Evolutionary conservation across 441 rosid genomes (phyloP).

Genomic region (Dalechampia spathulata): DNA sequence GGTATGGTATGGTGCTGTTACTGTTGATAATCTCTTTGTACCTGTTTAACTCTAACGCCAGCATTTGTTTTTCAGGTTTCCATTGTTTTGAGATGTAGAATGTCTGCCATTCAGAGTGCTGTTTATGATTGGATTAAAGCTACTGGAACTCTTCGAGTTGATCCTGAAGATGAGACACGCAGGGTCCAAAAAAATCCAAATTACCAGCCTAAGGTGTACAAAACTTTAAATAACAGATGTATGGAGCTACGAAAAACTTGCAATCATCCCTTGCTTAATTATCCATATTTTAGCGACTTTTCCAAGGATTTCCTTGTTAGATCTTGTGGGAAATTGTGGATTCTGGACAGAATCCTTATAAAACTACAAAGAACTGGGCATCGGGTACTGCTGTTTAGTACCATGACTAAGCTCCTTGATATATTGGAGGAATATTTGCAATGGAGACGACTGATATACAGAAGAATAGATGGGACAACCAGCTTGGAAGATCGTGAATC

Average conservation of each 20-base stretch:
- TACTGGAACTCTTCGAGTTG: constrained; percentile 93
- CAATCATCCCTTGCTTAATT: constrained; percentile 97
- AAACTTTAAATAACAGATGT: constrained; percentile 87
- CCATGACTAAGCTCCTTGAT: constrained; percentile 99
- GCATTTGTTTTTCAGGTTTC: constrained; percentile 63
- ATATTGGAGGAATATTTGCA: constrained; percentile 97
- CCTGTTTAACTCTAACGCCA: constrained; percentile 23
- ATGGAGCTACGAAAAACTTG: constrained; percentile 98
- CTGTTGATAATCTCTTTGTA: constrained; percentile 10
- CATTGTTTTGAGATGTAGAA: constrained; percentile 85
- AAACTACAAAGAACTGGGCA: constrained; percentile 97
- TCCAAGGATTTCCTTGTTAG: constrained; percentile 92
- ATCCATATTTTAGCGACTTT: constrained; percentile 76
- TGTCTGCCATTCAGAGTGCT: constrained; percentile 98
- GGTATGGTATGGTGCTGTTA: constrained; percentile 38
- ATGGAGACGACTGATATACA: constrained; percentile 85
- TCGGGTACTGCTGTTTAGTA: constrained; percentile 95
- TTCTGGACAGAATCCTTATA: constrained; percentile 88
- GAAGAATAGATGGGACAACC: constrained; percentile 99
- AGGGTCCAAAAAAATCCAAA: constrained; percentile 68
- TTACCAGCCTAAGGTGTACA: constrained; percentile 75
- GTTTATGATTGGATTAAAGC: constrained; percentile 98
- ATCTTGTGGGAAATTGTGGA: constrained; percentile 98
- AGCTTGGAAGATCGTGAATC: constrained; percentile 99
- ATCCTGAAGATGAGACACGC: constrained; percentile 91